Evolutionary conservation across 1,139 yeast genomes (phyloP).

Genomic region (Dujonia santamariae): DNA sequence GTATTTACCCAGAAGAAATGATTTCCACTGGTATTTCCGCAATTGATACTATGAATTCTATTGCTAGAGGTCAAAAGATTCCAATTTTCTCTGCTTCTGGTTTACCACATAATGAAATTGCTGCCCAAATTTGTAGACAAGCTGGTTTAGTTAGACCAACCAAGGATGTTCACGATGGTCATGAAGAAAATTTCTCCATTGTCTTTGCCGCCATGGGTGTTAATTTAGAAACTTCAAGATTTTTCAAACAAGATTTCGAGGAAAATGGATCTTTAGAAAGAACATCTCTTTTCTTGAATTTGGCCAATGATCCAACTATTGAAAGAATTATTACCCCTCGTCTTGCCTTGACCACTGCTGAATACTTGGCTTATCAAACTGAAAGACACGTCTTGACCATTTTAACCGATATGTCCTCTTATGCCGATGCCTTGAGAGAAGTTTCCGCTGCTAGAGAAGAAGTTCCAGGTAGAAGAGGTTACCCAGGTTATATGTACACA

Average conservation of each 20-base stretch:
- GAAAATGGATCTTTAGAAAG: conserved; percentile 98
- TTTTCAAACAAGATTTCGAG: conserved; percentile 95
- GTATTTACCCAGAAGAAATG: conserved; percentile 99
- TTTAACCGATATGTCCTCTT: conserved; percentile 97
- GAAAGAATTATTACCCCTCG: conserved; percentile 99
- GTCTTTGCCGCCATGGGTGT: conserved; percentile 90
- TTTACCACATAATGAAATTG: conserved; percentile 98
- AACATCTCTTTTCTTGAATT: conserved; percentile 90
- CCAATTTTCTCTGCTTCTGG: conserved; percentile 99
- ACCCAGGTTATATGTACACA: conserved; percentile 99
- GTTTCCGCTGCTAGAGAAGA: conserved; percentile 99
- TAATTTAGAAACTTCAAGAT: conserved; percentile 46
- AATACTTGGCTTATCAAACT: conserved; percentile 96
- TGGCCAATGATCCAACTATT: conserved; percentile 99
- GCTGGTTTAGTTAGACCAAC: conserved; percentile 99
- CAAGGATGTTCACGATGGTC: conserved; percentile 99
- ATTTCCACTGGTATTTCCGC: conserved; percentile 98
- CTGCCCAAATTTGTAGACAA: conserved; percentile 99
- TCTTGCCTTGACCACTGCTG: conserved; percentile 98
- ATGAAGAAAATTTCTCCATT: conserved; percentile 97
- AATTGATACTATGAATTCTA: conserved; percentile 98
- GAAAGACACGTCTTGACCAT: conserved; percentile 98
- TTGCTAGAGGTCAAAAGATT: conserved; percentile 99
- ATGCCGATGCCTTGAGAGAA: conserved; percentile 99
- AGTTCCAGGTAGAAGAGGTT: conserved; percentile 99